phyloP scores from a whole-genome alignment of 768 basidiomycete species.

The Calocybe indica region DNA sequence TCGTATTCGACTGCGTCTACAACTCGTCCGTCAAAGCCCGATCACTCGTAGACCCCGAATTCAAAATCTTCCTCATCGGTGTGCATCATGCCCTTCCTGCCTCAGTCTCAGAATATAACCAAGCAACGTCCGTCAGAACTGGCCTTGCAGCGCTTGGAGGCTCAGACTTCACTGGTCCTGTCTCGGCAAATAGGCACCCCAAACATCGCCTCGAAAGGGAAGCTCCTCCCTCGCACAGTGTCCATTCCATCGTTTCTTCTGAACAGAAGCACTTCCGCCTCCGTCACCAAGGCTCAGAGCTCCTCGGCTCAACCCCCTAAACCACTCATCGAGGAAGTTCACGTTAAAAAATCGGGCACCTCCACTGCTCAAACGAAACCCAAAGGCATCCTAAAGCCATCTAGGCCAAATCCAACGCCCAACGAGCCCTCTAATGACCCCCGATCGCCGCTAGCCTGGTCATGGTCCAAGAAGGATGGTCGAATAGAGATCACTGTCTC shows the following conservation, averaged over 20 bases:
- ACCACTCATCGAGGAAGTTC: constrained; percentile 45
- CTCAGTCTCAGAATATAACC: constrained; percentile 1
- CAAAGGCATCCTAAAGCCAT: constrained; percentile 41
- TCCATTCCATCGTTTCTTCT: constrained; percentile 43
- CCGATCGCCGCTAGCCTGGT: constrained; percentile 38
- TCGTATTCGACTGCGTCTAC: constrained; percentile 74
- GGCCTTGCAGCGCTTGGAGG: constrained; percentile 61
- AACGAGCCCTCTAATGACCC: constrained; percentile 1
- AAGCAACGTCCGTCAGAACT: constrained; percentile 40
- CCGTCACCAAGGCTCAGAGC: constrained; percentile 5
- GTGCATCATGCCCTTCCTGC: constrained; percentile 6
- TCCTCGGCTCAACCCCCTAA: constrained; percentile 13
- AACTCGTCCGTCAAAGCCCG: constrained; percentile 55
- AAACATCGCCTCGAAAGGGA: constrained; percentile 77
- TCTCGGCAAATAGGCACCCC: constrained; percentile 68
- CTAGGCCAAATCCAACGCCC: constrained; percentile 2
- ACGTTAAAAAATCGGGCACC: background rate
- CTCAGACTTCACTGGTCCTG: constrained; percentile 49
- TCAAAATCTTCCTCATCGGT: constrained; percentile 71
- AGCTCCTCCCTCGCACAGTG: constrained; percentile 50
- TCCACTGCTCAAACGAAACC: constrained; percentile 8
- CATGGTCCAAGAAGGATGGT: constrained; percentile 39
- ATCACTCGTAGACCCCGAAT: constrained; percentile 51
- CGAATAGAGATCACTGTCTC: constrained; percentile 42
- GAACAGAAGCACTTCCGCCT: background rate